These are phyloP conservation scores for Beauveria brongniartii DNA, from an alignment of 2,329 filamentous ascomycete species.

Conservation along the genomic window DNA sequence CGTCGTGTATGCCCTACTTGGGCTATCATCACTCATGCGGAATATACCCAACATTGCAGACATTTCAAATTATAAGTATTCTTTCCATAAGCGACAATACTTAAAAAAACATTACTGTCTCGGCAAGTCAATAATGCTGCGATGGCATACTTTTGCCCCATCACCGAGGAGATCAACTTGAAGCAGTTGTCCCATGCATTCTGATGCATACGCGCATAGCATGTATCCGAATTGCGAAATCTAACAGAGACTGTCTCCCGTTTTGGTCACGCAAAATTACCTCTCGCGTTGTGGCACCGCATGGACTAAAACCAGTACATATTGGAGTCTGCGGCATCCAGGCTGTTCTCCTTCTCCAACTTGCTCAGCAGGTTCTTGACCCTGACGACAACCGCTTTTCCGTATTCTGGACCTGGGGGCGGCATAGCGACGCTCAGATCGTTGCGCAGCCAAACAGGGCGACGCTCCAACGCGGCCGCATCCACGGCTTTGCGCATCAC, in stretches of 20 bases:
- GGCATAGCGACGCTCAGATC: conserved; percentile 17
- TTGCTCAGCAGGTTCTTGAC: conserved; percentile 17
- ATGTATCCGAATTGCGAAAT: not conserved
- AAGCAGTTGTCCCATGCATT: conserved; percentile 23
- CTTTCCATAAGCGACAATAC: too few relatives aligned
- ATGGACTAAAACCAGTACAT: conserved; percentile 4
- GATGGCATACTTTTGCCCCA: conserved; percentile 13
- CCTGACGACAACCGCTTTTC: conserved; percentile 18
- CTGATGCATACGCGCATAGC: not conserved
- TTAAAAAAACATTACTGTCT: too few relatives aligned
- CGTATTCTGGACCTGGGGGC: conserved; percentile 21
- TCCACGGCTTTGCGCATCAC: conserved; percentile 9
- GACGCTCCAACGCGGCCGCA: not conserved
- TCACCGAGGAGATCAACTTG: conserved; percentile 16
- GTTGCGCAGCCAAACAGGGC: conserved; percentile 17
- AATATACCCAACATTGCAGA: too few relatives aligned
- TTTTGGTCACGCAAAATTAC: too few relatives aligned
- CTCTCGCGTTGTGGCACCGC: not conserved
- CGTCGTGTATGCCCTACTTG: not conserved
- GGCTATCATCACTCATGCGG: not conserved
- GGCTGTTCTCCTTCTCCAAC: conserved; percentile 17
- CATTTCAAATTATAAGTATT: too few relatives aligned
- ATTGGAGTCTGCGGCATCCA: conserved; percentile 11
- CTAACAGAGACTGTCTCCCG: too few relatives aligned
- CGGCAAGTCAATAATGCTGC: conserved; percentile 31